These are phyloP conservation scores for Tubosaeta sp. DNA, from an alignment of 768 basidiomycete species.

Conservation along the genomic window DNA sequence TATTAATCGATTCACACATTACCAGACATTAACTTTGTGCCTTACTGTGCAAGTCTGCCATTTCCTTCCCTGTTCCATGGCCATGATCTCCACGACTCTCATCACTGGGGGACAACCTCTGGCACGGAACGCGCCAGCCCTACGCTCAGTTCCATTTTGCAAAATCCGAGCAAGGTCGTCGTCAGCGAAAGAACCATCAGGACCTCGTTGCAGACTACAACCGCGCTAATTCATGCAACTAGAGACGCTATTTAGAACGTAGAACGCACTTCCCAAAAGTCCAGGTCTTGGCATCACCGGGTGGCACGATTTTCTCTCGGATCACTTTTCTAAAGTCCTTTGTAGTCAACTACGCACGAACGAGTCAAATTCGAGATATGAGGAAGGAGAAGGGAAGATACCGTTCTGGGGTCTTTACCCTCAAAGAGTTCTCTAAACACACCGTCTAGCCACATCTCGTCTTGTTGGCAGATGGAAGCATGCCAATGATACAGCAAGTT, in stretches of 20 bases:
- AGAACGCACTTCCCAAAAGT: constrained; percentile 45
- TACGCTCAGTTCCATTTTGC: constrained; percentile 54
- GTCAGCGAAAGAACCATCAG: constrained; percentile 57
- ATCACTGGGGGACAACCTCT: constrained; percentile 65
- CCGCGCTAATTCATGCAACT: background rate
- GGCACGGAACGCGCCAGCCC: constrained; percentile 63
- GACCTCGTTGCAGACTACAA: constrained; percentile 46
- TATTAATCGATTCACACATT: background rate
- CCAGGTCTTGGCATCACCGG: constrained; percentile 41
- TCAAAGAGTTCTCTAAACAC: constrained; percentile 44
- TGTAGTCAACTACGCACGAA: constrained; percentile 13
- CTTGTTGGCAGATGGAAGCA: constrained; percentile 50
- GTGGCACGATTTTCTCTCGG: constrained; percentile 9
- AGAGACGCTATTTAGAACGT: background rate
- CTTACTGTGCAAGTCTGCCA: constrained; percentile 74
- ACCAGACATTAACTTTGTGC: background rate
- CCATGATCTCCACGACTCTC: constrained; percentile 64
- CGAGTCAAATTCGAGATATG: background rate
- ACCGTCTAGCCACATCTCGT: constrained; percentile 51
- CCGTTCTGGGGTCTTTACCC: constrained; percentile 38
- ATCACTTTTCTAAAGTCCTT: constrained; percentile 17
- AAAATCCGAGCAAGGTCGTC: constrained; percentile 58
- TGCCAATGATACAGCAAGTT: constrained; percentile 63
- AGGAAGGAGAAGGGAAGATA: constrained; percentile 16
- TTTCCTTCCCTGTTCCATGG: constrained; percentile 58